Percentiles rank a stretch among this genome's conserved stretches.
phyloP scores from a whole-genome alignment of 2,329 filamentous ascomycete genomes.

The Colletotrichum ledebouriae region DNA sequence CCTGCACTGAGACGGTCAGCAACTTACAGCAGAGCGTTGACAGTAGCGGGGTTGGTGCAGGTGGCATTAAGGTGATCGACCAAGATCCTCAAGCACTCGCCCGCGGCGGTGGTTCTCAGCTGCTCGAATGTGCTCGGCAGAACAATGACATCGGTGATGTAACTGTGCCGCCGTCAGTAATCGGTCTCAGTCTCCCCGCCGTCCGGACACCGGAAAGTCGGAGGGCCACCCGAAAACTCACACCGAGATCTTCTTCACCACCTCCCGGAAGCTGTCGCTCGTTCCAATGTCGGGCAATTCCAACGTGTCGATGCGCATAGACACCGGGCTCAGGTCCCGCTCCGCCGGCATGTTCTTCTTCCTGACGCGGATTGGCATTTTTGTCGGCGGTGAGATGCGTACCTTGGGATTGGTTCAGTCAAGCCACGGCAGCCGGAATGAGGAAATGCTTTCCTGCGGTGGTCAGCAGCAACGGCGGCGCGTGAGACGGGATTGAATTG shows the following conservation, averaged over 20 bases:
- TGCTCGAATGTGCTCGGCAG: constrained; percentile 81
- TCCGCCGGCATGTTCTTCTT: constrained; percentile 49
- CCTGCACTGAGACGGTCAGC: background rate
- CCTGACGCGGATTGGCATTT: constrained; percentile 56
- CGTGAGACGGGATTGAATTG: constrained; percentile 2
- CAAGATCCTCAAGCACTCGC: constrained; percentile 68
- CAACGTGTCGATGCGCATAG: constrained; percentile 50
- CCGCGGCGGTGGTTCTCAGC: constrained; percentile 75
- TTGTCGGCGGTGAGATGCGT: constrained; percentile 7
- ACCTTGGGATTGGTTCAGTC: constrained; percentile 22
- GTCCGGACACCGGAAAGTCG: background rate
- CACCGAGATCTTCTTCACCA: constrained; percentile 77
- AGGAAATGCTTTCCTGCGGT: constrained; percentile 2
- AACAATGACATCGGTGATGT: constrained; percentile 72
- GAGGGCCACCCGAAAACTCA: constrained; percentile 52
- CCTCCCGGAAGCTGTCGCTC: constrained; percentile 71
- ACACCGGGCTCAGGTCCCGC: constrained; percentile 54
- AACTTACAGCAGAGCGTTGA: constrained; percentile 80
- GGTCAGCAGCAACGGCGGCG: constrained; percentile 14
- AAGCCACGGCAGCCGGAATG: constrained; percentile 2
- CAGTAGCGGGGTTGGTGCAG: constrained; percentile 77
- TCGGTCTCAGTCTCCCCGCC: background rate
- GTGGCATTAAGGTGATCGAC: constrained; percentile 74
- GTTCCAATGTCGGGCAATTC: constrained; percentile 69
- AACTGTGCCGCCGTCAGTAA: constrained; percentile 58